phyloP scores from a whole-genome alignment of 768 basidiomycete species.

The Termitomyces sp. region DNA sequence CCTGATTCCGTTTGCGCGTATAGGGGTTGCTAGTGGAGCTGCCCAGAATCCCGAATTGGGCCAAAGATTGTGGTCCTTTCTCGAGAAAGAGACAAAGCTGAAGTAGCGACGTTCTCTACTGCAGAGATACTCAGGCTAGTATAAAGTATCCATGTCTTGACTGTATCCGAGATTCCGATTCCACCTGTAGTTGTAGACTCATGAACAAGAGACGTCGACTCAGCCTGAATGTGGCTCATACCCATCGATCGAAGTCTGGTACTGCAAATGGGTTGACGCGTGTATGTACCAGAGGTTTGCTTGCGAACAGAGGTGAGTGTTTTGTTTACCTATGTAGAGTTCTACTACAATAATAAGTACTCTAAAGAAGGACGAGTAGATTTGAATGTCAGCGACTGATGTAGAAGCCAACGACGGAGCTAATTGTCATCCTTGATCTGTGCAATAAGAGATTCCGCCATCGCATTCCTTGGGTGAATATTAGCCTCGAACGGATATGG shows the following conservation, averaged over 20 bases:
- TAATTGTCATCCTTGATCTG: constrained; percentile 1
- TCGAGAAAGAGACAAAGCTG: constrained; percentile 25
- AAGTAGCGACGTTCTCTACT: background rate
- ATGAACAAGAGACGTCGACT: no score
- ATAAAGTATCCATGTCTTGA: background rate
- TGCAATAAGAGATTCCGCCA: background rate
- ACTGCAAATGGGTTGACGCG: no score
- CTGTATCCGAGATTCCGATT: background rate
- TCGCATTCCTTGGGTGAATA: constrained; percentile 7
- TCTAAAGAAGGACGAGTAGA: background rate
- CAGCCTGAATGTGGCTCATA: no score
- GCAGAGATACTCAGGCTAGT: background rate
- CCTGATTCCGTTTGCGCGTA: constrained; percentile 29
- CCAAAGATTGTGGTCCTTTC: constrained; percentile 27
- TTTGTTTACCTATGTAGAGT: no score
- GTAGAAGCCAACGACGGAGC: background rate
- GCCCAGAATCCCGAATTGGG: constrained; percentile 24
- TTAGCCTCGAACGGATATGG: constrained; percentile 9
- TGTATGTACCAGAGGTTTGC: background rate
- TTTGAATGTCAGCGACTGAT: background rate
- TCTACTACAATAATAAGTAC: background rate
- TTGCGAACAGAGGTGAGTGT: background rate
- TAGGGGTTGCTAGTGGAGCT: constrained; percentile 18
- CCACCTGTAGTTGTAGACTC: background rate
- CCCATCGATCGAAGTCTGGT: no score